Evolutionary conservation across 2,329 filamentous ascomycete species (phyloP).

Genomic region (Penicillium sp.): DNA sequence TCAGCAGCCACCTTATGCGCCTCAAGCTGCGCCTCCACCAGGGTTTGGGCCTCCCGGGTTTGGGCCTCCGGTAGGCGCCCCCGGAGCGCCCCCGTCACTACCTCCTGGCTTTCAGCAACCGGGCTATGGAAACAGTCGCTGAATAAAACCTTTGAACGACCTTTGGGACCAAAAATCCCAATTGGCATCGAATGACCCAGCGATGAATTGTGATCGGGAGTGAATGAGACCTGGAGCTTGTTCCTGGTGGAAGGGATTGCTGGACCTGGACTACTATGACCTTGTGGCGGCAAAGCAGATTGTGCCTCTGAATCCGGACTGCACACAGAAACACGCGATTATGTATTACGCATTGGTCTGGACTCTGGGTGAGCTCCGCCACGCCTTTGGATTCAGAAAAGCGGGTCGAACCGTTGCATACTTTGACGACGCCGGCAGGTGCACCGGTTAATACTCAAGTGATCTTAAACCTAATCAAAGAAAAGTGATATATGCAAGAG

Average conservation of each 20-base stretch:
- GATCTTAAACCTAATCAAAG: not conserved
- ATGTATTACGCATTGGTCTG: not conserved
- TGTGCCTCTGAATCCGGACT: not conserved
- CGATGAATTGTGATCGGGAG: not conserved
- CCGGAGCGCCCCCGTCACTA: conserved; percentile 34
- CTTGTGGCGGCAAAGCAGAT: not conserved
- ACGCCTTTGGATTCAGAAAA: not conserved
- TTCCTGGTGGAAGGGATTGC: not conserved
- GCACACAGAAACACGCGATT: not conserved
- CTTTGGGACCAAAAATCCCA: not conserved
- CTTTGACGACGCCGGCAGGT: not conserved
- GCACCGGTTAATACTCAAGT: not conserved
- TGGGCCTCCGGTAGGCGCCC: conserved; percentile 32
- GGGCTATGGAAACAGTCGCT: conserved; percentile 39
- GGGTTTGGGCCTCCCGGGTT: conserved; percentile 54
- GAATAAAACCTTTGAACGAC: conserved; percentile 13
- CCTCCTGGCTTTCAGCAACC: conserved; percentile 45
- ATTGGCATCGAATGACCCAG: not conserved
- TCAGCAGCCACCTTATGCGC: conserved; percentile 31
- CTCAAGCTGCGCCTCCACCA: conserved; percentile 45
- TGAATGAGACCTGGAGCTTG: not conserved
- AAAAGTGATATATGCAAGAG: not conserved
- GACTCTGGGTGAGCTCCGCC: not conserved
- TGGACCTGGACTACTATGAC: not conserved
- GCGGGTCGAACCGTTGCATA: not conserved